These are phyloP conservation scores for Setaria viridis DNA, from an alignment of 202 grass and related monocot species.

Conservation along the genomic window DNA sequence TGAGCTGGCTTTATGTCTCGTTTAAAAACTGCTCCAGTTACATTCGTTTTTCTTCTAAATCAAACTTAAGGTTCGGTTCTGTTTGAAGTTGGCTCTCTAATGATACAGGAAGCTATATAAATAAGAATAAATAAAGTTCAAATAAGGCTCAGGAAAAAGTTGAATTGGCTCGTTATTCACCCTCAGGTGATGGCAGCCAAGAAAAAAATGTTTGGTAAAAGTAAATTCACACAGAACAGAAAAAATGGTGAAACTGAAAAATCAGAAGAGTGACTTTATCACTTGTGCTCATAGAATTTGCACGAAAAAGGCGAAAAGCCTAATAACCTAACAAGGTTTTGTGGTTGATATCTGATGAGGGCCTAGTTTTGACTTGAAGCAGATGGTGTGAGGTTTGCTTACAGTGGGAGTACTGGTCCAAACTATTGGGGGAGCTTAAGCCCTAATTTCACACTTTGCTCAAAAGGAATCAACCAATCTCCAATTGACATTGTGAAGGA, in stretches of 20 bases:
- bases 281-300: background rate
- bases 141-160: background rate
- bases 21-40: background rate
- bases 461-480: slow-evolving; percentile 74
- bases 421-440: slow-evolving; percentile 74
- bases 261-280: background rate
- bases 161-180: background rate
- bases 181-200: background rate
- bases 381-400: slow-evolving; percentile 60
- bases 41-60: background rate
- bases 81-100: background rate
- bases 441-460: slow-evolving; percentile 73
- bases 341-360: slow-evolving; percentile 14
- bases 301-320: background rate
- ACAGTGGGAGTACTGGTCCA: slow-evolving; percentile 69
- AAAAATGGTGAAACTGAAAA: background rate
- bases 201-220: background rate
- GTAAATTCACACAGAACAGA: background rate
- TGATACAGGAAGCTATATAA: background rate
- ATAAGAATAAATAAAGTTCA: background rate
- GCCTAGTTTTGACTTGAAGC: slow-evolving; percentile 14
- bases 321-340: background rate
- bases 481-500: slow-evolving; percentile 72
- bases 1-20: too few species aligned
- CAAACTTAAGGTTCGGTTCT: background rate